These are phyloP conservation scores for Annulohypoxylon maeteangense DNA, from an alignment of 495 filamentous ascomycete species.

Conservation along the genomic window DNA sequence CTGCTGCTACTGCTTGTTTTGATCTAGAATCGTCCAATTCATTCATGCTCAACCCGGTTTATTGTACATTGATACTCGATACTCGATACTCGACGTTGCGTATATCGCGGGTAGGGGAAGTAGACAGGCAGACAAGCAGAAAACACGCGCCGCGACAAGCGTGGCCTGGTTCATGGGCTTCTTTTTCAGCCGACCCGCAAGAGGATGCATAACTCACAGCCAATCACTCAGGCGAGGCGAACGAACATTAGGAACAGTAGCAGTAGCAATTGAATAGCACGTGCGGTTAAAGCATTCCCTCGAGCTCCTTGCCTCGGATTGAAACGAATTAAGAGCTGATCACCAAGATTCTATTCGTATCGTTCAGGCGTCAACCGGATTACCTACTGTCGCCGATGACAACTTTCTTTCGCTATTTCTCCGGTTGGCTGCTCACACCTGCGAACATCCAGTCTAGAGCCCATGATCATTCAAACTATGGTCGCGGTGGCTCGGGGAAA, in stretches of 20 bases:
- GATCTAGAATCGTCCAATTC: constrained; percentile 33
- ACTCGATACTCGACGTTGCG: constrained; percentile 26
- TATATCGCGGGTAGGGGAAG: constrained; percentile 42
- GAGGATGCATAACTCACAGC: constrained; percentile 35
- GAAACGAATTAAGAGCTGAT: constrained; percentile 41
- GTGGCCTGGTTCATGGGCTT: constrained; percentile 27
- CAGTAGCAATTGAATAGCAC: constrained; percentile 34
- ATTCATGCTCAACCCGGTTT: constrained; percentile 23
- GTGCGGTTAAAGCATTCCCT: constrained; percentile 38
- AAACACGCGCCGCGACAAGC: constrained; percentile 44
- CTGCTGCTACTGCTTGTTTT: constrained; percentile 31
- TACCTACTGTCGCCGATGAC: constrained; percentile 30
- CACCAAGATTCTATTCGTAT: constrained; percentile 35
- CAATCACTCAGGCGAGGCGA: constrained; percentile 43
- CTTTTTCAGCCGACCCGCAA: constrained; percentile 40
- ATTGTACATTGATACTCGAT: not conserved
- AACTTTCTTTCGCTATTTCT: constrained; percentile 27
- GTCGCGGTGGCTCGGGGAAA: constrained; percentile 32
- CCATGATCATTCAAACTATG: constrained; percentile 29
- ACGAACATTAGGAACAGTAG: constrained; percentile 28
- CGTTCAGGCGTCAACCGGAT: constrained; percentile 41
- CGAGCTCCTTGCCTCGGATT: constrained; percentile 31
- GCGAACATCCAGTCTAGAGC: constrained; percentile 31
- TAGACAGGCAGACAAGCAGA: not conserved
- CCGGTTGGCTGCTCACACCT: constrained; percentile 37